These are phyloP conservation scores for Arthonia radiata DNA, from an alignment of 495 filamentous ascomycete species.

Conservation along the genomic window DNA sequence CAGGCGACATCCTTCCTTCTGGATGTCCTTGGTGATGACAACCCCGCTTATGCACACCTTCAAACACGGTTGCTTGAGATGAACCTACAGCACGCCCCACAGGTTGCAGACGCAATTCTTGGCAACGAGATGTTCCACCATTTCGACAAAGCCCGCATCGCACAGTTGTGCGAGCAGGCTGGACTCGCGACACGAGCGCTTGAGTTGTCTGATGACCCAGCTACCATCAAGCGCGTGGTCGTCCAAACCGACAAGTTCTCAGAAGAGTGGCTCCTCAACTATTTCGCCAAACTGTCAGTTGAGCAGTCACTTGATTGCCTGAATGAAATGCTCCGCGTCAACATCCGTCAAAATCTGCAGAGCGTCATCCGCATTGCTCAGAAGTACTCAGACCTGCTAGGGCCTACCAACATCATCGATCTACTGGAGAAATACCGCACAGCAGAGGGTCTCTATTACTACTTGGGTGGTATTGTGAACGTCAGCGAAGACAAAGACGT, in stretches of 20 bases:
- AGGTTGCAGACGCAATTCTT: slow-evolving; percentile 92
- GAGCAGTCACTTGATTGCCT: slow-evolving; percentile 87
- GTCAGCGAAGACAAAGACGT: slow-evolving; percentile 87
- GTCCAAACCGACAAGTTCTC: slow-evolving; percentile 58
- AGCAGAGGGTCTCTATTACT: slow-evolving; percentile 91
- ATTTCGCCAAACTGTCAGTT: slow-evolving; percentile 79
- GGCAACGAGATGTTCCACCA: slow-evolving; percentile 94
- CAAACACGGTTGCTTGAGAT: slow-evolving; percentile 93
- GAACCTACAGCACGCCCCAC: slow-evolving; percentile 88
- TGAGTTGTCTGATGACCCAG: slow-evolving; percentile 80
- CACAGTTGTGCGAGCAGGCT: slow-evolving; percentile 75
- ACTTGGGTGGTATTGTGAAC: slow-evolving; percentile 93
- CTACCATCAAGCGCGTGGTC: slow-evolving; percentile 71
- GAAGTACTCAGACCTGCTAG: slow-evolving; percentile 94
- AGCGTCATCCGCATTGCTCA: slow-evolving; percentile 84
- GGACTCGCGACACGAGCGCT: slow-evolving; percentile 40
- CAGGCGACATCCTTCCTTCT: slow-evolving; percentile 92
- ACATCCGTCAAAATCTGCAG: slow-evolving; percentile 92
- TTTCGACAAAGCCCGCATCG: slow-evolving; percentile 74
- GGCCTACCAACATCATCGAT: slow-evolving; percentile 66
- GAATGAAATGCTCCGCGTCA: slow-evolving; percentile 82
- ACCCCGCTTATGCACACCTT: slow-evolving; percentile 74
- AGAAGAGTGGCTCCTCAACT: slow-evolving; percentile 71
- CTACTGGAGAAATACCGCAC: slow-evolving; percentile 94
- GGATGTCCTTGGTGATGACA: slow-evolving; percentile 80